Conservation (phyloP, 805 yeast genomes). For the Zygoascus flipseniorum region DNA sequence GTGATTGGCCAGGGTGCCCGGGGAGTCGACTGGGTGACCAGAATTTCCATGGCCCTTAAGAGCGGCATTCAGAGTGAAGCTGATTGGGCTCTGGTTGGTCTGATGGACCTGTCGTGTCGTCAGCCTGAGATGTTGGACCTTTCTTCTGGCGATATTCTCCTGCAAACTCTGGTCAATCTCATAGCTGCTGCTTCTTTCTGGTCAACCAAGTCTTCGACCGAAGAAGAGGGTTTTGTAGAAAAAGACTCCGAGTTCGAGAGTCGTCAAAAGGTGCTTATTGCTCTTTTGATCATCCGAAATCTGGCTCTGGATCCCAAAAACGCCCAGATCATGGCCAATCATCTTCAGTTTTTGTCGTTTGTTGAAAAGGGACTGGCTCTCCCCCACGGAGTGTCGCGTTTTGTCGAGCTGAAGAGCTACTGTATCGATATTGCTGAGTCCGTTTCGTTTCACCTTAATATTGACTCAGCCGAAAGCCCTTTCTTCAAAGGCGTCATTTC, state of each 20-base stretch:
- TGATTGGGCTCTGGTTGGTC: conserved; percentile 58
- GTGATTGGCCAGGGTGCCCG: conserved; percentile 30
- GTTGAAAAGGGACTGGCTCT: conserved; percentile 31
- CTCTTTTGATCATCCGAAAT: conserved; percentile 68
- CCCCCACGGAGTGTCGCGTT: conserved; percentile 26
- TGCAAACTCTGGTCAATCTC: conserved; percentile 35
- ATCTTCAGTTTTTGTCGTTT: conserved; percentile 39
- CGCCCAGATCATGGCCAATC: conserved; percentile 65
- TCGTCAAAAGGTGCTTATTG: conserved; percentile 31
- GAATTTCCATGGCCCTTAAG: conserved; percentile 63
- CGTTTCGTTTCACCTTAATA: conserved; percentile 71
- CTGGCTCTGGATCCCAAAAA: conserved; percentile 74
- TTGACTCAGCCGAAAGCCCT: conserved; percentile 62
- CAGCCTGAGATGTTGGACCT: conserved; percentile 43
- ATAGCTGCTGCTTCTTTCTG: conserved; percentile 26
- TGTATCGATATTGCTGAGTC: conserved; percentile 77
- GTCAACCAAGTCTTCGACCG: conserved; percentile 15
- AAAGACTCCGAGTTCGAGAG: conserved; percentile 6
- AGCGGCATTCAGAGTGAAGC: conserved; percentile 59
- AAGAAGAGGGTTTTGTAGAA: conserved; percentile 16
- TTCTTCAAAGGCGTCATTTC: conserved; percentile 49
- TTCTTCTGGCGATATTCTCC: conserved; percentile 32
- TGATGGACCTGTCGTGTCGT: conserved; percentile 38
- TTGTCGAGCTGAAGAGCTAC: conserved; percentile 55
- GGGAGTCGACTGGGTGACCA: conserved; percentile 55